phyloP scores from a whole-genome alignment of 352 stramenopile species.

The Pythium graminicola region DNA sequence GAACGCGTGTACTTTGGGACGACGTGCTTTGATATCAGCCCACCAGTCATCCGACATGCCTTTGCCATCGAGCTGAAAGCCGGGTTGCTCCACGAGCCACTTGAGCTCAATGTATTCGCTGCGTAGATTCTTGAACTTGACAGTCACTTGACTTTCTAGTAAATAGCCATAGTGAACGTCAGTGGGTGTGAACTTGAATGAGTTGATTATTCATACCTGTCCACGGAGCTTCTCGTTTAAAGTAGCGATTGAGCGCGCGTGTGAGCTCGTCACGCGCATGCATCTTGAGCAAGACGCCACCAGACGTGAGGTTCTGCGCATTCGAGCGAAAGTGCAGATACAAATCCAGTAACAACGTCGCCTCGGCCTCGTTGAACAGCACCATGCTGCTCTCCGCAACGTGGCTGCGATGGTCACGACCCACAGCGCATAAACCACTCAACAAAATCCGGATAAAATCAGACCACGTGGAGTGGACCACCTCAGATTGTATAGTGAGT shows the following conservation, averaged over 20 bases:
- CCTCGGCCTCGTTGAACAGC: conserved; percentile 49
- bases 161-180: too few relatives aligned
- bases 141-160: conserved; percentile 41
- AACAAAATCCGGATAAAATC: conserved; percentile 23
- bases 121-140: conserved; percentile 67
- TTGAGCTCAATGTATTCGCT: conserved; percentile 42
- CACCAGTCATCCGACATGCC: conserved; percentile 44
- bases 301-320: conserved; percentile 38
- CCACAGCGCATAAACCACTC: conserved; percentile 16
- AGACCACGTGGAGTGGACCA: not conserved
- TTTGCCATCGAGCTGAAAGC: conserved; percentile 30
- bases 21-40: conserved; percentile 30
- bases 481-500: not conserved
- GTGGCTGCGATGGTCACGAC: too few relatives aligned
- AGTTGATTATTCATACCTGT: conserved; percentile 18
- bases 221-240: conserved; percentile 30
- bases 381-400: too few relatives aligned
- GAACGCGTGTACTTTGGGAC: conserved; percentile 47
- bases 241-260: conserved; percentile 35
- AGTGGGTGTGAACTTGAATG: too few relatives aligned
- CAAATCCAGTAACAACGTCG: conserved; percentile 42
- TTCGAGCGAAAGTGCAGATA: conserved; percentile 35
- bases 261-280: conserved; percentile 40
- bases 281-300: conserved; percentile 41
- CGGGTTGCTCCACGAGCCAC: conserved; percentile 41